These are phyloP conservation scores for Candida corydali DNA, from an alignment of 805 yeast species.

Conservation along the genomic window DNA sequence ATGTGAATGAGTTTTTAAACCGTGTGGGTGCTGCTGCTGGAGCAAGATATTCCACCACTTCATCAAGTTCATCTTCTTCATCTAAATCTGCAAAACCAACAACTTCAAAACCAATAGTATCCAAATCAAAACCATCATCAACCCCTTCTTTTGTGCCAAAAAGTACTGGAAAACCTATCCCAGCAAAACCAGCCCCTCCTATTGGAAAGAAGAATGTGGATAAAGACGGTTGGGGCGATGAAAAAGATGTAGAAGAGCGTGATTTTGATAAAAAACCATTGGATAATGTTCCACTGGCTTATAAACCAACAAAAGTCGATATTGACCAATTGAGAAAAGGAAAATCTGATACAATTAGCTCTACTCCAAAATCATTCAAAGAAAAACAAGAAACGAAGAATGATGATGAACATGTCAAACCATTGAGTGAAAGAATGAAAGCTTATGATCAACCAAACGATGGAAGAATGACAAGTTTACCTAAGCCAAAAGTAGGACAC, in stretches of 20 bases:
- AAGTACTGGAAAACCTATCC: slow-evolving; percentile 38
- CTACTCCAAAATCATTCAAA: slow-evolving; percentile 30
- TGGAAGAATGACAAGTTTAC: slow-evolving; percentile 51
- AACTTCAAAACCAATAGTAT: slow-evolving; percentile 21
- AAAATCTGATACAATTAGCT: slow-evolving; percentile 42
- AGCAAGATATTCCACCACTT: slow-evolving; percentile 69
- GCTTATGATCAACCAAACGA: slow-evolving; percentile 33
- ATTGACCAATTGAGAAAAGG: slow-evolving; percentile 51
- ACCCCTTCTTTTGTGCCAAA: slow-evolving; percentile 28
- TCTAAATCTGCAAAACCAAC: slow-evolving; percentile 14
- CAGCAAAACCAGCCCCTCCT: slow-evolving; percentile 29
- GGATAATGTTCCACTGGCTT: slow-evolving; percentile 55
- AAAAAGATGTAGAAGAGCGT: slow-evolving; percentile 52
- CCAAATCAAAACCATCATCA: slow-evolving; percentile 28
- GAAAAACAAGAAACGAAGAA: slow-evolving; percentile 18
- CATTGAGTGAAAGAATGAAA: slow-evolving; percentile 42
- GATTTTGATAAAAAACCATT: slow-evolving; percentile 49
- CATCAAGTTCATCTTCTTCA: slow-evolving; percentile 9
- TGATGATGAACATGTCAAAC: slow-evolving; percentile 46
- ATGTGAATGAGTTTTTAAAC: slow-evolving; percentile 67
- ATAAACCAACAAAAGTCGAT: slow-evolving; percentile 62
- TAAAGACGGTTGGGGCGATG: slow-evolving; percentile 74
- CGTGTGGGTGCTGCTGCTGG: slow-evolving; percentile 91
- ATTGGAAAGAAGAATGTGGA: slow-evolving; percentile 11
- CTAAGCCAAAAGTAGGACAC: slow-evolving; percentile 55